Evolutionary conservation across 2,329 filamentous ascomycete genomes (phyloP).

Genomic region (Alternaria incomplexa): DNA sequence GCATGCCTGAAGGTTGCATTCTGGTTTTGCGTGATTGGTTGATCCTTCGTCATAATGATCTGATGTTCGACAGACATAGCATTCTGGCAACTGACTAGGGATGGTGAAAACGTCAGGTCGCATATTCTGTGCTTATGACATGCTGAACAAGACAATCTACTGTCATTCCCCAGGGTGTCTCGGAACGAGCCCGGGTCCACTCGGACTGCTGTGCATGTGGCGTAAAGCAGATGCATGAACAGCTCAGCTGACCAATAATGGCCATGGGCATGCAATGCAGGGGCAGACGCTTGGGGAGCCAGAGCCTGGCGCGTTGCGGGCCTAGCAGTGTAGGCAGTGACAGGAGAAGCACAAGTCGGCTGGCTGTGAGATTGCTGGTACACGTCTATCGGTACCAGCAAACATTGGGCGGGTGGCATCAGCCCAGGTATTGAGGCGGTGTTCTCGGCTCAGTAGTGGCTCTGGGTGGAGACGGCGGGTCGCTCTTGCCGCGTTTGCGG

Average conservation of each 20-base stretch:
- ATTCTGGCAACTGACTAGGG: not conserved
- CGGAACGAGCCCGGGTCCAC: not conserved
- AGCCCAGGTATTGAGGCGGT: conserved; percentile 2
- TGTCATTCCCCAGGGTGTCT: not conserved
- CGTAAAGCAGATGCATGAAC: conserved; percentile 1
- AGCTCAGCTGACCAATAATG: conserved; percentile 1
- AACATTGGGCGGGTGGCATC: not conserved
- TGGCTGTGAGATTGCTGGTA: not conserved
- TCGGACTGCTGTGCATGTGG: conserved; percentile 1
- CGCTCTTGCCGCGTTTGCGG: conserved; percentile 30
- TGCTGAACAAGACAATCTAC: not conserved
- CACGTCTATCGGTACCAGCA: not conserved
- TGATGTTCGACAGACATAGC: not conserved
- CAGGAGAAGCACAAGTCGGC: not conserved
- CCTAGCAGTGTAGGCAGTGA: not conserved
- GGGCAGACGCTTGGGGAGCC: conserved; percentile 5
- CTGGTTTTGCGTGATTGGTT: not conserved
- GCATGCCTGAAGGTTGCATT: not conserved
- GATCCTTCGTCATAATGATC: not conserved
- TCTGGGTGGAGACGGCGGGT: conserved; percentile 25
- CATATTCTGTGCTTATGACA: not conserved
- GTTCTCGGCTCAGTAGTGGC: conserved; percentile 10
- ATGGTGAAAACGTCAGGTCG: not conserved
- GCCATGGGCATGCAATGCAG: conserved; percentile 2
- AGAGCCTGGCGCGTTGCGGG: conserved; percentile 5